Base-by-base conservation (phyloP, 148 eudicot species). In the Cornus florida region DNA sequence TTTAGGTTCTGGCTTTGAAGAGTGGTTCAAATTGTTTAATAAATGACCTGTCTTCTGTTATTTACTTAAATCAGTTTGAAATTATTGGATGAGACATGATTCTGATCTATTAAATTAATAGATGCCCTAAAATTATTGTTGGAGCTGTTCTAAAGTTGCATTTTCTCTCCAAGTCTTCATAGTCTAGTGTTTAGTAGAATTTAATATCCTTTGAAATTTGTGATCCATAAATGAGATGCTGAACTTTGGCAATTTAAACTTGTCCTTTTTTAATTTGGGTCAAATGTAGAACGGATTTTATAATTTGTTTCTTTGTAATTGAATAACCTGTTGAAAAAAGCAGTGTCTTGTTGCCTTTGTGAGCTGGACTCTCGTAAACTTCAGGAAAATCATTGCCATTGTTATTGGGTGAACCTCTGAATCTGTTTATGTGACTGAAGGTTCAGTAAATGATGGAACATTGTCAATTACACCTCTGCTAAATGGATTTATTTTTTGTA, bases 321-420 rank as follows among this genome's bases (percentile, higher is more conserved):
- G 24, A 7, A 24, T 31, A 73, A 64, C 78, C 78, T 62, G 69
- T 38, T 75, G 68, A 72, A 72, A 72, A 72, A 72, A 72, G 75
- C 75, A 72, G 75, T 50, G 60, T 14, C 60, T 32, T 20, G 16
- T 23, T 75, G 22, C n/a, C 73, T 70, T 6, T 43, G 41, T 50
- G 33, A 48, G 12, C 5, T 6, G 16, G 70, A 24, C 82, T 78
- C 74, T 81, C 82, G 64, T 84, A 78, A 81, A 72, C 71, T 19
- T 81, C 80, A 82, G 77, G 79, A 11, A 70, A 57, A 74, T 53
- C 22, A 24, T 33, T 32, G 70, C 10, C 82, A 82, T 69, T 13
- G n/a, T 82, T 78, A 12, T 74, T 78, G 78, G 81, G 81, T 82
- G 85, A 82, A 78, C 75, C 78, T 60, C 78, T 78, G 64, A 57